Percentiles rank a stretch among this genome's conserved stretches.
Conservation (phyloP, 2,329 filamentous ascomycete species). For the Dactylonectria macrodidyma region DNA sequence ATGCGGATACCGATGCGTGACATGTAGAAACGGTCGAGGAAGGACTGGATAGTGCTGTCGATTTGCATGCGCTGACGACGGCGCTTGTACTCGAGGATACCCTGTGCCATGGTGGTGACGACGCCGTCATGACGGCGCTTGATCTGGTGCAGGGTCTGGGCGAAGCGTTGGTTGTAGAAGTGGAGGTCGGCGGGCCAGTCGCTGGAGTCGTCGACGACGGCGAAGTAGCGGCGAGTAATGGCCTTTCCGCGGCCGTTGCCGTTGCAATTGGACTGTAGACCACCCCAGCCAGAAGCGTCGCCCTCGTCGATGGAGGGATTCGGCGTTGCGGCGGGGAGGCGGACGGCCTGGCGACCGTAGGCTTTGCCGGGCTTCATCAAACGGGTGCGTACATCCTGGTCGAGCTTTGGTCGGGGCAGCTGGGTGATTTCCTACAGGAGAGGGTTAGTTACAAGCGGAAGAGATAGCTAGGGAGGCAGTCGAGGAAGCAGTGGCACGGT, state of each 20-base stretch:
- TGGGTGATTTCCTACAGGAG: slow-evolving; percentile 86
- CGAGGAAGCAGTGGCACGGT: background rate
- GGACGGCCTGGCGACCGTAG: slow-evolving; percentile 71
- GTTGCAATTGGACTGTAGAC: slow-evolving; percentile 61
- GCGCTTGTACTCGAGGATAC: slow-evolving; percentile 98
- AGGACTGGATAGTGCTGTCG: slow-evolving; percentile 96
- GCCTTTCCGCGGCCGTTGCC: slow-evolving; percentile 65
- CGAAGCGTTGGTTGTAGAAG: slow-evolving; percentile 93
- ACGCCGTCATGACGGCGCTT: slow-evolving; percentile 97
- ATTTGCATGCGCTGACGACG: slow-evolving; percentile 98
- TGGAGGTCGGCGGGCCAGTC: slow-evolving; percentile 96
- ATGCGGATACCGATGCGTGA: slow-evolving; percentile 98
- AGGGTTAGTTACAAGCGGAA: slow-evolving; percentile 28
- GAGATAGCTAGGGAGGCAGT: background rate
- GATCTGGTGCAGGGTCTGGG: slow-evolving; percentile 90
- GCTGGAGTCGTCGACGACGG: slow-evolving; percentile 87
- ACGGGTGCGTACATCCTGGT: slow-evolving; percentile 81
- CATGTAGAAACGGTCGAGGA: slow-evolving; percentile 99
- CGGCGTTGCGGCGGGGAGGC: slow-evolving; percentile 85
- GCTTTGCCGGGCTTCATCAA: slow-evolving; percentile 78
- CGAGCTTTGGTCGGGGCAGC: slow-evolving; percentile 83
- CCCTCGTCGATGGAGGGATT: slow-evolving; percentile 92
- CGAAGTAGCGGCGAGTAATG: slow-evolving; percentile 80
- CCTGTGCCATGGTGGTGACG: slow-evolving; percentile 97
- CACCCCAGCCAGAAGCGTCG: slow-evolving; percentile 78